phyloP scores from a whole-genome alignment of 495 filamentous ascomycete genomes.

The Cercophora sp. region DNA sequence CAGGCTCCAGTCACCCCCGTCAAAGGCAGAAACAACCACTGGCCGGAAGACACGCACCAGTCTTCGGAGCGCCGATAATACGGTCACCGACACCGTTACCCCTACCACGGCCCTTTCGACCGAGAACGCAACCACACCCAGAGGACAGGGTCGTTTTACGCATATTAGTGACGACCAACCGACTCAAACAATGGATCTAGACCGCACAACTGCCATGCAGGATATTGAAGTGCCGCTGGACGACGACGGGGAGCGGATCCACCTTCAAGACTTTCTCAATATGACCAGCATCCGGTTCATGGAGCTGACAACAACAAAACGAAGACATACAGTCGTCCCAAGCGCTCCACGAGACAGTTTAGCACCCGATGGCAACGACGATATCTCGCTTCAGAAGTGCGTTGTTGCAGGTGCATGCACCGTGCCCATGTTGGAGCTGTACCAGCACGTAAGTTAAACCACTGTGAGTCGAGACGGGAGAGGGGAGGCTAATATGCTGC shows the following conservation, averaged over 20 bases:
- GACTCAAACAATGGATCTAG: conserved; percentile 43
- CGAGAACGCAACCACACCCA: conserved; percentile 46
- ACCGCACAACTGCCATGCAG: conserved; percentile 33
- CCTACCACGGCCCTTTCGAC: conserved; percentile 47
- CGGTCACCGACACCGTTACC: conserved; percentile 23
- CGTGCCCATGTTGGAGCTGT: conserved; percentile 87
- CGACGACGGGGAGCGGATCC: conserved; percentile 61
- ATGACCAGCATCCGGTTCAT: conserved; percentile 96
- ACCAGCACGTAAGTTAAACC: conserved; percentile 70
- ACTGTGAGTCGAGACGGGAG: background rate
- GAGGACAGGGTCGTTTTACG: conserved; percentile 47
- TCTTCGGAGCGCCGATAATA: conserved; percentile 33
- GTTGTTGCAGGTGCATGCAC: conserved; percentile 90
- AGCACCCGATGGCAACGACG: conserved; percentile 43
- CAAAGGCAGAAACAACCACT: conserved; percentile 57
- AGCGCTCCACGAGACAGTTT: conserved; percentile 37
- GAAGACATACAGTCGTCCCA: conserved; percentile 76
- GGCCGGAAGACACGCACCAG: conserved; percentile 53
- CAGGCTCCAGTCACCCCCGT: conserved; percentile 60
- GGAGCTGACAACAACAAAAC: conserved; percentile 87
- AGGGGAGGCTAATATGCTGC: conserved; percentile 31
- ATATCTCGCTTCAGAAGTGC: conserved; percentile 63
- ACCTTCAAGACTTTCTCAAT: conserved; percentile 87
- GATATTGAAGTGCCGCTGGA: conserved; percentile 35
- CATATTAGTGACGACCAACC: conserved; percentile 41